A percentile compares a stretch with the other conserved stretches of the same genome.
Evolutionary conservation across 257 asterid genomes (phyloP).

Genomic region (Capsicum chinense): DNA sequence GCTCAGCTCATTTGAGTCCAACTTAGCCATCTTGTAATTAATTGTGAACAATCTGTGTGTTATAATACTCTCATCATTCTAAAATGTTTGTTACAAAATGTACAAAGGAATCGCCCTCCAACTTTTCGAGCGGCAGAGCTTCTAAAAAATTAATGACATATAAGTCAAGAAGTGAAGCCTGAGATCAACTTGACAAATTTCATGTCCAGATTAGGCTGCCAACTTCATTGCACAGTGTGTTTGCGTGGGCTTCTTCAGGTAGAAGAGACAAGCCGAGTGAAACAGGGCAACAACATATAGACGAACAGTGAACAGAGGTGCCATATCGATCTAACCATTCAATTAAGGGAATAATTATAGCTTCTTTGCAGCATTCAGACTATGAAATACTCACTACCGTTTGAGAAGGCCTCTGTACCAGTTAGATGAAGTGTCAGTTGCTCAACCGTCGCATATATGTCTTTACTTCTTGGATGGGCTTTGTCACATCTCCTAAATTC

Average conservation of each 20-base stretch:
- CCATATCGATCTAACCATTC: neutral
- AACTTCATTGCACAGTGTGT: neutral
- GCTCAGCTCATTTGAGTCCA: no score
- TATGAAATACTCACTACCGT: neutral
- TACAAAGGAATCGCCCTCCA: neutral
- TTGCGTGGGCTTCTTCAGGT: neutral
- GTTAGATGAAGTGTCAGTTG: conserved; percentile 30
- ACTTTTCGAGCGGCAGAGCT: neutral
- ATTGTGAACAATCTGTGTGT: neutral
- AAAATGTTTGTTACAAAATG: neutral
- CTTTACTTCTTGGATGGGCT: conserved; percentile 38
- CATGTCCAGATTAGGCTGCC: neutral
- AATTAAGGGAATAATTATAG: neutral
- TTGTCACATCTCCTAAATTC: conserved; percentile 46
- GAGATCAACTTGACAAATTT: neutral
- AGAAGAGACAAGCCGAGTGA: neutral
- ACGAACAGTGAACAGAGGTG: neutral
- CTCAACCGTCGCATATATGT: conserved; percentile 30
- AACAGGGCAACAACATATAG: neutral
- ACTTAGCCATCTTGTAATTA: neutral
- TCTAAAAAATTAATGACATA: neutral
- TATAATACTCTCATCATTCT: neutral
- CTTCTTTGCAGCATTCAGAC: neutral
- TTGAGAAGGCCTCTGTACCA: neutral
- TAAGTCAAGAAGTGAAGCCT: neutral